phyloP scores from a whole-genome alignment of 306 rosid genomes.

The Malus sieversii region DNA sequence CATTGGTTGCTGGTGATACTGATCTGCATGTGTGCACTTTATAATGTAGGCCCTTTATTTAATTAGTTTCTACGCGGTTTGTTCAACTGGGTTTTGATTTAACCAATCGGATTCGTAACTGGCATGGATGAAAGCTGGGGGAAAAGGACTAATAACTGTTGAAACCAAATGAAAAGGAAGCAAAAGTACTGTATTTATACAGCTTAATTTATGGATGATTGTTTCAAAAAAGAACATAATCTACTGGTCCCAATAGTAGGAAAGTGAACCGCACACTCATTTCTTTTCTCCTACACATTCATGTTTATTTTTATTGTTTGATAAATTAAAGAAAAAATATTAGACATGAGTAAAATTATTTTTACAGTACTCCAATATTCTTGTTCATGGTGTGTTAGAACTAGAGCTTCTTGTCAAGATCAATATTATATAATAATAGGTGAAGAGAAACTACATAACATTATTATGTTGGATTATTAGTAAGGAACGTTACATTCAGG shows the following conservation, averaged over 20 bases:
- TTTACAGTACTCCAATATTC: too few relatives aligned
- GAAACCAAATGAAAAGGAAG: background rate
- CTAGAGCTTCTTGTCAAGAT: too few relatives aligned
- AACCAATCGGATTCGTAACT: background rate
- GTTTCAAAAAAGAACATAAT: background rate
- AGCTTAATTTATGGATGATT: background rate
- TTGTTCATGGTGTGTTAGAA: too few relatives aligned
- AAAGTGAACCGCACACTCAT: too few relatives aligned
- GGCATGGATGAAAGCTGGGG: background rate
- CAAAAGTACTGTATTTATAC: background rate
- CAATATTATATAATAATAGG: too few relatives aligned
- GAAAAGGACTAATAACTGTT: background rate
- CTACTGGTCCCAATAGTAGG: background rate
- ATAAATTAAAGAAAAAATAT: too few relatives aligned
- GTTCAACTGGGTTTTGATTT: background rate
- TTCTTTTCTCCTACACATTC: too few relatives aligned
- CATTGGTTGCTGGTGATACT: background rate
- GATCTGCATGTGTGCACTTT: background rate
- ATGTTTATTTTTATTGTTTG: too few relatives aligned
- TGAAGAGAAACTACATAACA: too few relatives aligned
- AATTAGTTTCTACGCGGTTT: background rate
- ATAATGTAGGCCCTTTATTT: background rate
- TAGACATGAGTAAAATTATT: too few relatives aligned
- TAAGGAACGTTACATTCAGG: too few relatives aligned
- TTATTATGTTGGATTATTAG: too few relatives aligned